phyloP scores from a whole-genome alignment of 352 stramenopile genomes.

The Phytophthora constricta region DNA sequence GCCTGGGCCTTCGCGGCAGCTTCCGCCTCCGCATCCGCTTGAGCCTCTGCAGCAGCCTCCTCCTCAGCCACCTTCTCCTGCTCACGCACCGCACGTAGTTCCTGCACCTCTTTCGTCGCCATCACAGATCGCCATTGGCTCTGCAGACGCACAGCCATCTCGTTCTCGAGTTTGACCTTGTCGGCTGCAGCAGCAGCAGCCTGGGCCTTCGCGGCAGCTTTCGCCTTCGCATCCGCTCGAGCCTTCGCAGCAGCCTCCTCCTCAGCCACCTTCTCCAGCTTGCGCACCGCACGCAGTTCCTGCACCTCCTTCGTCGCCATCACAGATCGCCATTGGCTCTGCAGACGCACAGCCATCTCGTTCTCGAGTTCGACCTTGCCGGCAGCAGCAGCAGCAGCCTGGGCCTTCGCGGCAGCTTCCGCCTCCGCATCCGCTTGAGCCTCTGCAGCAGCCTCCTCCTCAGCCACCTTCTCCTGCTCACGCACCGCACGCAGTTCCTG shows the following conservation, averaged over 20 bases:
- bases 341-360: neutral
- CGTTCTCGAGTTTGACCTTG: neutral
- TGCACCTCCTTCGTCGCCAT: neutral
- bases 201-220: neutral
- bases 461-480: neutral
- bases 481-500: neutral
- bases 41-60: neutral
- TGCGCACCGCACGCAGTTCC: neutral
- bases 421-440: neutral
- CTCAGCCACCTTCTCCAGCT: conserved; percentile 1
- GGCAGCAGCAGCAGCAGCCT: neutral
- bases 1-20: neutral
- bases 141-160: conserved; percentile 1
- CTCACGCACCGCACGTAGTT: neutral
- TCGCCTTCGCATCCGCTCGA: neutral
- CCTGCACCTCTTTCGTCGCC: conserved; percentile 2
- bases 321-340: conserved; percentile 1
- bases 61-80: neutral
- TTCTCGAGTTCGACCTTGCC: neutral
- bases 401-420: neutral
- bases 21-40: neutral
- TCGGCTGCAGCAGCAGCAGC: neutral
- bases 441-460: neutral
- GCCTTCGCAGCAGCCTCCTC: neutral
- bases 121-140: conserved; percentile 4